These are phyloP conservation scores for Phytophthora podocarpi DNA, from an alignment of 352 stramenopile genomes.

Conservation along the genomic window DNA sequence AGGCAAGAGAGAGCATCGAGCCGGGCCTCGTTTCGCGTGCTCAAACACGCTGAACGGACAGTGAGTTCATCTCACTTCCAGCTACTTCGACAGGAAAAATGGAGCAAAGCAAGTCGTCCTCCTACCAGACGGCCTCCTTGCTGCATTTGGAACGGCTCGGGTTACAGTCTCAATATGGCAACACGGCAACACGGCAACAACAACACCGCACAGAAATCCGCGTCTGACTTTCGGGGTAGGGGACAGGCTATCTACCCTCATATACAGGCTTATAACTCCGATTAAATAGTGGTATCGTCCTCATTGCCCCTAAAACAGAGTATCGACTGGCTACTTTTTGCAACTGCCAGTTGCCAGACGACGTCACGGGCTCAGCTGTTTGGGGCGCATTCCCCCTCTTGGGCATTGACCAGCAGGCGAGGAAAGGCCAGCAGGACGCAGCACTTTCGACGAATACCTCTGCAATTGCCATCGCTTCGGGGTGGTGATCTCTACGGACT, in stretches of 20 bases:
- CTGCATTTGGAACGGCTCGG: conserved; percentile 3
- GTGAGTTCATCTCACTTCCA: conserved; percentile 21
- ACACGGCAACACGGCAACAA: conserved; percentile 21
- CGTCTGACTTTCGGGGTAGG: conserved; percentile 37
- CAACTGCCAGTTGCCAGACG: conserved; percentile 10
- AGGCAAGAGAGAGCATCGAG: conserved; percentile 15
- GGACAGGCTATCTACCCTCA: neutral
- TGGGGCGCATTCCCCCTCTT: conserved; percentile 37
- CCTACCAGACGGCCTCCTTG: conserved; percentile 13
- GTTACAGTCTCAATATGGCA: conserved; percentile 27
- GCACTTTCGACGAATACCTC: conserved; percentile 9
- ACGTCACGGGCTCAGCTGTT: conserved; percentile 41
- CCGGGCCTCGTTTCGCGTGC: conserved; percentile 4
- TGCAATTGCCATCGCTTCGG: conserved; percentile 12
- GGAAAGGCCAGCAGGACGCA: conserved; percentile 21
- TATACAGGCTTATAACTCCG: neutral
- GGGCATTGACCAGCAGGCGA: conserved; percentile 29
- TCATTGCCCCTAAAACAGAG: conserved; percentile 11
- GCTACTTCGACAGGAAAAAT: neutral
- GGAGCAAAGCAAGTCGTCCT: conserved; percentile 3
- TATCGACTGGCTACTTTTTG: conserved; percentile 32
- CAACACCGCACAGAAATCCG: conserved; percentile 27
- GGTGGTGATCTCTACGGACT: conserved; percentile 6
- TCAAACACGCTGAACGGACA: conserved; percentile 22
- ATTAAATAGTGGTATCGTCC: conserved; percentile 4